phyloP scores from a whole-genome alignment of 2,329 filamentous ascomycete species.

The Calonectria hongkongensis region DNA sequence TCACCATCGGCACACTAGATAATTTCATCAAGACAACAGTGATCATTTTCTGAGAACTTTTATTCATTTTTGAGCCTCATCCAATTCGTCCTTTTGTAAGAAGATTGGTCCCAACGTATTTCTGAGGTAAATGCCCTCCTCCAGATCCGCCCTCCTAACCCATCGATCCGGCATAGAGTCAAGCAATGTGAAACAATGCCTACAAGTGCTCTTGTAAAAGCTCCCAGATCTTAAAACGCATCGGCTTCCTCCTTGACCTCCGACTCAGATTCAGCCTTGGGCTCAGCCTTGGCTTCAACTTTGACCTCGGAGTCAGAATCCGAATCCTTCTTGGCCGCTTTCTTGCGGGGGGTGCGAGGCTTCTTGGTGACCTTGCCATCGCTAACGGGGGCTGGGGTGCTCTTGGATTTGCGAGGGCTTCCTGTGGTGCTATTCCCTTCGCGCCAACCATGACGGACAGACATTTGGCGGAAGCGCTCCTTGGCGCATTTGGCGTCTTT shows the following conservation, averaged over 20 bases:
- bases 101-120: slow-evolving; percentile 1
- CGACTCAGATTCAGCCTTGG: slow-evolving; percentile 47
- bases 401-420: slow-evolving; percentile 57
- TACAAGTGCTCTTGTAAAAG: slow-evolving; percentile 15
- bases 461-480: slow-evolving; percentile 64
- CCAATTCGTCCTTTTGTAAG: background rate
- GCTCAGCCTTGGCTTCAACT: slow-evolving; percentile 47
- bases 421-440: slow-evolving; percentile 42
- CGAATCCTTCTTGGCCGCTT: slow-evolving; percentile 54
- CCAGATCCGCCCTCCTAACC: background rate
- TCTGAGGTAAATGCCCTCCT: background rate
- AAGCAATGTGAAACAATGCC: slow-evolving; percentile 8
- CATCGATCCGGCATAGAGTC: slow-evolving; percentile 1
- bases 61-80: background rate
- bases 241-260: slow-evolving; percentile 39
- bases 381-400: slow-evolving; percentile 40
- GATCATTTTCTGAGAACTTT: background rate
- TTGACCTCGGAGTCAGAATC: slow-evolving; percentile 39
- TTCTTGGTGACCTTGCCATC: slow-evolving; percentile 59
- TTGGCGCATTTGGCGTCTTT: slow-evolving; percentile 65
- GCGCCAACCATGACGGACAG: slow-evolving; percentile 63
- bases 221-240: background rate
- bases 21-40: background rate
- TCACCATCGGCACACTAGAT: background rate
- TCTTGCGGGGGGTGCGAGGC: slow-evolving; percentile 57